phyloP scores from a whole-genome alignment of 805 yeast species.

The Teunomyces aglyptinius region DNA sequence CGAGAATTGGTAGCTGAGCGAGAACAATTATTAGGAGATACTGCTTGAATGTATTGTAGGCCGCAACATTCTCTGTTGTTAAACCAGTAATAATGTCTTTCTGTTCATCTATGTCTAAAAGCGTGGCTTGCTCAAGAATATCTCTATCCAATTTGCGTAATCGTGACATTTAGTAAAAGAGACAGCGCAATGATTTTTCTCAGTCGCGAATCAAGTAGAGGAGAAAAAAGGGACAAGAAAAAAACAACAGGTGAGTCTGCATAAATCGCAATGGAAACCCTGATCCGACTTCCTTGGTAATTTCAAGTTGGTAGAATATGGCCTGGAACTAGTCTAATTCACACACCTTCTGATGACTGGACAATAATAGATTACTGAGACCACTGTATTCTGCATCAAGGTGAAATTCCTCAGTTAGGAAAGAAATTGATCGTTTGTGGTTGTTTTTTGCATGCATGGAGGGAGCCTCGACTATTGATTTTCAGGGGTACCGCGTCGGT shows the following conservation, averaged over 20 bases:
- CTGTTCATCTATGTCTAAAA: slow-evolving; percentile 24
- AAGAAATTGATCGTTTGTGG: not conserved
- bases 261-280: no score
- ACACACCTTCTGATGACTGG: no score
- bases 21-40: slow-evolving; percentile 12
- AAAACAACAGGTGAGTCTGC: no score
- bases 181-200: not conserved
- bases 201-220: not conserved
- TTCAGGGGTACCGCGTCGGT: not conserved
- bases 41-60: slow-evolving; percentile 6
- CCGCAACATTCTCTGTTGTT: slow-evolving; percentile 13
- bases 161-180: slow-evolving; percentile 16
- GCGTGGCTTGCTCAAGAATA: slow-evolving; percentile 17
- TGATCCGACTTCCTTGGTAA: no score
- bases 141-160: slow-evolving; percentile 20
- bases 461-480: not conserved
- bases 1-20: slow-evolving; percentile 16
- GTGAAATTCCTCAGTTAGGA: not conserved
- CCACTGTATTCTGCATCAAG: not conserved
- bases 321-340: no score
- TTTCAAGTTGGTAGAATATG: no score
- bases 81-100: slow-evolving; percentile 16
- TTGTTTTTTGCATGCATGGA: not conserved
- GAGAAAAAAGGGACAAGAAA: no score
- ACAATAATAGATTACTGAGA: no score